Evolutionary conservation across 2,329 filamentous ascomycete species (phyloP).

Genomic region (Aspergillus alliaceus): DNA sequence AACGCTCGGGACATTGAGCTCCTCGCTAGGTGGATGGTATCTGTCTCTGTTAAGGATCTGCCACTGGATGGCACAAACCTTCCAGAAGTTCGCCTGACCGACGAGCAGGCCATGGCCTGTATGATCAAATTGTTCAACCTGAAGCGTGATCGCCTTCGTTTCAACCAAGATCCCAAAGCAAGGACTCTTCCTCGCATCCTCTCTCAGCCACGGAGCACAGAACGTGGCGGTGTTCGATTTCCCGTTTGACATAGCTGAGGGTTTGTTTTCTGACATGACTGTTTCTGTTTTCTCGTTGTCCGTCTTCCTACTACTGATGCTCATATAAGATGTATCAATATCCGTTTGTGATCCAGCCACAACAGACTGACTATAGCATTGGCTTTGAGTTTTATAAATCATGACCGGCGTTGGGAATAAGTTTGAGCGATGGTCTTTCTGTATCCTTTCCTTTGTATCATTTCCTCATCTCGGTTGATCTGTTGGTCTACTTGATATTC

Average conservation of each 20-base stretch:
- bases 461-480: background rate
- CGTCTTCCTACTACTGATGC: background rate
- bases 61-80: conserved; percentile 13
- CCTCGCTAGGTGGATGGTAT: conserved; percentile 20
- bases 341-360: background rate
- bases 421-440: background rate
- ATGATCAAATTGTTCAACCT: conserved; percentile 20
- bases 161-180: conserved; percentile 20
- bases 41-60: conserved; percentile 11
- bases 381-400: background rate
- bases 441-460: background rate
- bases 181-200: conserved; percentile 16
- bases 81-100: conserved; percentile 8
- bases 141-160: conserved; percentile 19
- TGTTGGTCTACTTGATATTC: background rate
- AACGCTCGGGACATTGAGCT: conserved; percentile 20
- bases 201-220: conserved; percentile 17
- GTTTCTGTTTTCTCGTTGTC: background rate
- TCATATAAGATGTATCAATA: conserved; percentile 2
- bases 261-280: background rate
- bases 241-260: conserved; percentile 10
- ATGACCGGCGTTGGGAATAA: background rate
- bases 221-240: conserved; percentile 17
- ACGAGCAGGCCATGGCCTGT: conserved; percentile 21
- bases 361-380: background rate